phyloP scores from a whole-genome alignment of 441 rosid species.

The Isatis lusitanica region DNA sequence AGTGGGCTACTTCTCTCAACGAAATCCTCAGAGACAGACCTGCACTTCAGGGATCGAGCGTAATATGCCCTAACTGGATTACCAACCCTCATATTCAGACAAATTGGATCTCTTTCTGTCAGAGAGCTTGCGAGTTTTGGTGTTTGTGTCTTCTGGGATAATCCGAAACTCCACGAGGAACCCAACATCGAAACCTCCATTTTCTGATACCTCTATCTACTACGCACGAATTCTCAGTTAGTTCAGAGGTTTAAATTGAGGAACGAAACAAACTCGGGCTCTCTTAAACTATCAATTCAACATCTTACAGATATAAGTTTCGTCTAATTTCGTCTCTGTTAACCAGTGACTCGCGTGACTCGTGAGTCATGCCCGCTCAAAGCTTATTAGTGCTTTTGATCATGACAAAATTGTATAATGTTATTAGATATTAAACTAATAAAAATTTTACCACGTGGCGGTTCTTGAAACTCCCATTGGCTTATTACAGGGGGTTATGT shows the following conservation, averaged over 20 bases:
- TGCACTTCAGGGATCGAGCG: conserved; percentile 40
- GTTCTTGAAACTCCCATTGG: too few species aligned
- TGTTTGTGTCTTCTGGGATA: conserved; percentile 21
- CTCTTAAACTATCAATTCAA: not conserved
- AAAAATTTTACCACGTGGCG: too few species aligned
- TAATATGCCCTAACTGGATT: conserved; percentile 24
- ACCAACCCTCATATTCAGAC: conserved; percentile 26
- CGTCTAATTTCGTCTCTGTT: not conserved
- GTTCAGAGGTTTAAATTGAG: not conserved
- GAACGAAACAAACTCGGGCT: not conserved
- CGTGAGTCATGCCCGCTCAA: not conserved
- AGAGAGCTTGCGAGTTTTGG: conserved; percentile 39
- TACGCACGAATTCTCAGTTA: not conserved
- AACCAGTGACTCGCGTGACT: not conserved
- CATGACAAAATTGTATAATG: too few species aligned
- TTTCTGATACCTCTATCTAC: not conserved
- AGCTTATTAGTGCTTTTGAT: too few species aligned
- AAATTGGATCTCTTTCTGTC: conserved; percentile 25
- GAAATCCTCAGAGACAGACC: conserved; percentile 42
- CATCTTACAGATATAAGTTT: not conserved
- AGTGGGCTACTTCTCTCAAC: conserved; percentile 73
- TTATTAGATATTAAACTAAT: too few species aligned
- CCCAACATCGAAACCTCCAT: conserved; percentile 48
- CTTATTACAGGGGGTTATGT: too few species aligned
- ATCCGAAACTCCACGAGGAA: conserved; percentile 42